Percentiles rank a stretch among this genome's conserved stretches.
Conservation (phyloP, 1,139 yeast species). For the Torulaspora globosa region DNA sequence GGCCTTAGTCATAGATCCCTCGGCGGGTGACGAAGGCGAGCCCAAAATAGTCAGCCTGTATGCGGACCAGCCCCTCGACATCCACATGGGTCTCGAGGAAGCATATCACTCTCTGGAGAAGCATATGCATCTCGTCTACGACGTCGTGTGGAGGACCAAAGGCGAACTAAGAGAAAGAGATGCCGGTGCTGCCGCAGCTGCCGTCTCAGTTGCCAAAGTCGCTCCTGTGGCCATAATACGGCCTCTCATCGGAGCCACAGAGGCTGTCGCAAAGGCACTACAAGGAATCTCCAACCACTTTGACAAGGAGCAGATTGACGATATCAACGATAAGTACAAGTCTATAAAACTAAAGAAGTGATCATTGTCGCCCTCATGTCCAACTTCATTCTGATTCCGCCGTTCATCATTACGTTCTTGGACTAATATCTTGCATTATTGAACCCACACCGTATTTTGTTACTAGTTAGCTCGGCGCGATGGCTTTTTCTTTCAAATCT, state of each 20-base stretch:
- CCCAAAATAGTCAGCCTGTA: conserved; percentile 65
- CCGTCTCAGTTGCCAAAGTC: conserved; percentile 58
- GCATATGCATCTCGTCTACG: conserved; percentile 62
- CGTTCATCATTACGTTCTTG: background rate
- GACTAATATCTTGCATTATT: background rate
- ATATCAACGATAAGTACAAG: conserved; percentile 52
- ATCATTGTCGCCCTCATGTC: background rate
- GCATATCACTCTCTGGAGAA: conserved; percentile 72
- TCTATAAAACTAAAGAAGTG: conserved; percentile 11
- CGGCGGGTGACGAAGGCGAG: conserved; percentile 39
- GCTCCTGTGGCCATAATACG: conserved; percentile 78
- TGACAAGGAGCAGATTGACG: conserved; percentile 55
- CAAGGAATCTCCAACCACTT: conserved; percentile 81
- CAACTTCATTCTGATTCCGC: background rate
- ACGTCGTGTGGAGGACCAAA: conserved; percentile 58
- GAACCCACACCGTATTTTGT: background rate
- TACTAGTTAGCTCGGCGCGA: background rate
- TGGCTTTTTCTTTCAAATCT: background rate
- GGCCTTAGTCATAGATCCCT: conserved; percentile 30
- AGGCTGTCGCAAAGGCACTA: conserved; percentile 75
- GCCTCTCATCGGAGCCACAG: conserved; percentile 91
- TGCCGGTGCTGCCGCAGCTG: conserved; percentile 58
- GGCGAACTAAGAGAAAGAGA: conserved; percentile 53
- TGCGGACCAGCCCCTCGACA: conserved; percentile 74
- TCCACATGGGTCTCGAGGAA: conserved; percentile 64